phyloP scores from a whole-genome alignment of 2,329 filamentous ascomycete genomes.

The Diaporthe helianthi region DNA sequence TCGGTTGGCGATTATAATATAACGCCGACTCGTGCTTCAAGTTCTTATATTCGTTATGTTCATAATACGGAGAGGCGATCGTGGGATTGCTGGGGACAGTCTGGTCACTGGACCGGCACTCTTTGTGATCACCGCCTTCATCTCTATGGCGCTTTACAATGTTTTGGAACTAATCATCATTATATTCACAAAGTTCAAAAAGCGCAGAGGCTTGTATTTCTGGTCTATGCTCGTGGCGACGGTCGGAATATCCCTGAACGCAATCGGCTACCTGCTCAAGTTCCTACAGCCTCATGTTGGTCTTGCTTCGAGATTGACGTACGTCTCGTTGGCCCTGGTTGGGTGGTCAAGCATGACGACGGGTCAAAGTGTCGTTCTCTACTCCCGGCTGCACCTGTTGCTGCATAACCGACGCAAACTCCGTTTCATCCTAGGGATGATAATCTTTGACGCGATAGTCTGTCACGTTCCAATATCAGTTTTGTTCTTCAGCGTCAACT shows the following conservation, averaged over 20 bases:
- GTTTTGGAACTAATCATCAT: conserved; percentile 30
- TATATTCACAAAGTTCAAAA: conserved; percentile 33
- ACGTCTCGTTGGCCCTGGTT: conserved; percentile 48
- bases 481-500: conserved; percentile 54
- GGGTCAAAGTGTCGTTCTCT: conserved; percentile 62
- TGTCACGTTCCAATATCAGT: conserved; percentile 58
- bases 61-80: conserved; percentile 9
- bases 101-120: conserved; percentile 2
- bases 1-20: background rate
- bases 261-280: conserved; percentile 50
- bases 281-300: conserved; percentile 47
- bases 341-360: conserved; percentile 64
- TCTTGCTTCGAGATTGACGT: conserved; percentile 38
- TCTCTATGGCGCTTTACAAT: conserved; percentile 33
- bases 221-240: conserved; percentile 32
- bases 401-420: conserved; percentile 54
- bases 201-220: conserved; percentile 31
- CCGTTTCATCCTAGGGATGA: conserved; percentile 56
- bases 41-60: background rate
- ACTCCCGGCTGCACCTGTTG: conserved; percentile 62
- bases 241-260: conserved; percentile 37
- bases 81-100: conserved; percentile 7
- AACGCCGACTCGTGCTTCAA: background rate
- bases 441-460: conserved; percentile 56
- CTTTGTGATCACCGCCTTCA: conserved; percentile 31